Evolutionary conservation across 2,329 filamentous ascomycete genomes (phyloP).

Genomic region (Clathrospora elynae): DNA sequence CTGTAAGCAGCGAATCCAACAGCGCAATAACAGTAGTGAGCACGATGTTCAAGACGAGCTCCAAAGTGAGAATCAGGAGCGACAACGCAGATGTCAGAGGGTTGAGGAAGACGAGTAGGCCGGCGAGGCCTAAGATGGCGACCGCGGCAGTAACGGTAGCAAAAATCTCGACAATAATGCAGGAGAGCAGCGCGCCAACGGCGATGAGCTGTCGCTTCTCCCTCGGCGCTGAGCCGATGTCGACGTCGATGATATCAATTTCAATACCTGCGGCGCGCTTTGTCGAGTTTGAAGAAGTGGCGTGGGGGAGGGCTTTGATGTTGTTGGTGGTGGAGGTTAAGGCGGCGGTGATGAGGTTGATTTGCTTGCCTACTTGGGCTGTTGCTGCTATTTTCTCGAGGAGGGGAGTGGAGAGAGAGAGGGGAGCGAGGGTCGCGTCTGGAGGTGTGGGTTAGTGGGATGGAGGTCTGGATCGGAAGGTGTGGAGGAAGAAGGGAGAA

Average conservation of each 20-base stretch:
- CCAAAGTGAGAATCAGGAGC: slow-evolving; percentile 23
- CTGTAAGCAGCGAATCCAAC: slow-evolving; percentile 21
- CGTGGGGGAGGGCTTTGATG: slow-evolving; percentile 16
- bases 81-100: slow-evolving; percentile 21
- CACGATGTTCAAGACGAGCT: slow-evolving; percentile 23
- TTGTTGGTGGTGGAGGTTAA: slow-evolving; percentile 14
- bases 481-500: too few species aligned
- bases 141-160: slow-evolving; percentile 24
- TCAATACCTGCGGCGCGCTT: not conserved
- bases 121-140: slow-evolving; percentile 23
- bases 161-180: slow-evolving; percentile 30
- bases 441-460: not conserved
- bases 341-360: slow-evolving; percentile 23
- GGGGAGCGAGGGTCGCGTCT: slow-evolving; percentile 27
- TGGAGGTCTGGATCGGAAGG: not conserved
- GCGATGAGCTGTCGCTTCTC: slow-evolving; percentile 20
- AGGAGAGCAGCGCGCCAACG: slow-evolving; percentile 16
- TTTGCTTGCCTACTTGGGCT: slow-evolving; percentile 20
- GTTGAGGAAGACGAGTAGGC: slow-evolving; percentile 20
- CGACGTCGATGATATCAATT: not conserved
- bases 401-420: slow-evolving; percentile 20
- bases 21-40: slow-evolving; percentile 22
- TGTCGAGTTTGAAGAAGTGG: slow-evolving; percentile 12
- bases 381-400: slow-evolving; percentile 26
- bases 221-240: not conserved